A percentile compares a stretch with the other conserved stretches of the same genome.
Evolutionary conservation across 1,139 yeast species (phyloP).

Genomic region (Ogataea hybrid): DNA sequence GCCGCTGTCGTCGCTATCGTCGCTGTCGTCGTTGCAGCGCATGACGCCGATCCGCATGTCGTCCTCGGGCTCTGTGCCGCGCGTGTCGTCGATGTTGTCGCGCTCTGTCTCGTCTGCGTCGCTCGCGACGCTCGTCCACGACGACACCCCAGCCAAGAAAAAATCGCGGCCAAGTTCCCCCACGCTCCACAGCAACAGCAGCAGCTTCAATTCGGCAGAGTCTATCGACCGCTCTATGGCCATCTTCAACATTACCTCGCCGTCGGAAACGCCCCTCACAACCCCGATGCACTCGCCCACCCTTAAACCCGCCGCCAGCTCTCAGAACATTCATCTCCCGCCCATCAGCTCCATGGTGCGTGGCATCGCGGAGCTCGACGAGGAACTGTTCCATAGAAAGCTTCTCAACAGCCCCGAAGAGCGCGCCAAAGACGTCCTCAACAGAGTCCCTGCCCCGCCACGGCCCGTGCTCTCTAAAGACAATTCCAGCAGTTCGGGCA

Average conservation of each 20-base stretch:
- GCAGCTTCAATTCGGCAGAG: conserved; percentile 26
- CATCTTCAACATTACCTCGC: conserved; percentile 32
- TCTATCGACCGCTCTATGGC: conserved; percentile 22
- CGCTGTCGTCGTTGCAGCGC: conserved; percentile 52
- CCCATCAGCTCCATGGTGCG: conserved; percentile 30
- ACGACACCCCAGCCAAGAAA: conserved; percentile 33
- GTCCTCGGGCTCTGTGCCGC: conserved; percentile 24
- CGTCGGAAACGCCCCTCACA: conserved; percentile 31
- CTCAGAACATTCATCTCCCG: conserved; percentile 23
- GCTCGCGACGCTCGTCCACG: conserved; percentile 26
- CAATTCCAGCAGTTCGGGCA: conserved; percentile 17
- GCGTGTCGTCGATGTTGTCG: conserved; percentile 20
- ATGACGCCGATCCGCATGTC: conserved; percentile 37
- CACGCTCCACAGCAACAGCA: conserved; percentile 52
- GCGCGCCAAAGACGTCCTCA: conserved; percentile 27
- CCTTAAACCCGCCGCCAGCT: conserved; percentile 24
- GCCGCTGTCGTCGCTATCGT: conserved; percentile 62
- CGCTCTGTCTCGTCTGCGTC: conserved; percentile 26
- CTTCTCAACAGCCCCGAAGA: conserved; percentile 27
- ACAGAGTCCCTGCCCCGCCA: conserved; percentile 17
- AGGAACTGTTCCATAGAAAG: conserved; percentile 21
- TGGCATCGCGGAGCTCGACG: conserved; percentile 23
- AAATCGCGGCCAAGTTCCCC: conserved; percentile 82
- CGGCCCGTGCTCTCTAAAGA: conserved; percentile 12
- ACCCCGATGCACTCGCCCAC: conserved; percentile 36